Evolutionary conservation across 1,284 basidiomycete species (phyloP), one percentile per base, ranked within the genome.

Genomic region (Papiliotrema flavescens): DNA sequence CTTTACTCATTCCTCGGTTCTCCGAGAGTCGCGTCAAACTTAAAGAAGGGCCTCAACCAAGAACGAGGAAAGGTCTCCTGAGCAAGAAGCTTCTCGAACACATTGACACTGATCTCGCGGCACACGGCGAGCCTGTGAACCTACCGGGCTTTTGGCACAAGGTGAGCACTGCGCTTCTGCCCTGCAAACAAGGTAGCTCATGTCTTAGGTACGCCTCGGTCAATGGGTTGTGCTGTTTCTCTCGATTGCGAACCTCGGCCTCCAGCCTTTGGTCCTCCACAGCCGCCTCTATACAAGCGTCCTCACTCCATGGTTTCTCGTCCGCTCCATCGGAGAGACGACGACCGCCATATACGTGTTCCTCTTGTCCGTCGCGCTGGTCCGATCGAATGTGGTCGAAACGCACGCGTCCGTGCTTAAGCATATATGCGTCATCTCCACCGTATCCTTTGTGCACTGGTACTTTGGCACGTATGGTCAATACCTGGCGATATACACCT

Each of bases 381-480:
- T 32, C 11, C 28, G 28, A 32, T 32, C 28, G 11, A 6, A 5
- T 6, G 28, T 32, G 6, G 28, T 32, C 11, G 28, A 32, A 32
- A 32, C 28, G 28, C 28, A 32, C 28, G 28, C 28, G 28, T 32
- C 28, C 11, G 6, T 32, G 5, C 28, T 32, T 6, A 28, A 44
- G 9, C 64, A 67, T 39, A 49, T 64, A 8, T 64, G 55, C 45
- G 34, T 47, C 23, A 26, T 64, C 14, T 48, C 54, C 2, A 28
- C 42, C 14, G 41, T 61, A 14, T 32, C 54, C 13, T 20, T 60
- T 7, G 22, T 62, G 7, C 54, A 60, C 41, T 52, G 50, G 39
- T 70, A 65, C 53, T 53, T 67, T 40, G 49, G 43, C 17, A 64
- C 62, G 2, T 34, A 62, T 1, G 65, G 66, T 20, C 57, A 61